Conservation (phyloP, 2,329 filamentous ascomycete species). For the Aspergillus intermedius region DNA sequence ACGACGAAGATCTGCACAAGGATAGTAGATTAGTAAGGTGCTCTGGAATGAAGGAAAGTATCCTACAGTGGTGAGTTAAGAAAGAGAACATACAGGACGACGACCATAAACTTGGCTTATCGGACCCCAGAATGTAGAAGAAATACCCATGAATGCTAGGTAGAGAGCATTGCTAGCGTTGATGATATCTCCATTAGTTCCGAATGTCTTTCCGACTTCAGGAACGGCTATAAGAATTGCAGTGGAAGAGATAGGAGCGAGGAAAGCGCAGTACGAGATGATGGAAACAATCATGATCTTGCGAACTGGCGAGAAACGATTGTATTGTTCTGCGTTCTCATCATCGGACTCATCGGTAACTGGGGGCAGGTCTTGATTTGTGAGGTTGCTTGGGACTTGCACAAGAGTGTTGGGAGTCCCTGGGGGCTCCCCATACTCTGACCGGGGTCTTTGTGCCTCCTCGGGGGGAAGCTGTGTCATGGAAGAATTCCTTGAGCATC, state of each 20-base stretch:
- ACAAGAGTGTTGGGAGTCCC: conserved; percentile 21
- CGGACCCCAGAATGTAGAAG: conserved; percentile 65
- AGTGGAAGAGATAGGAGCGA: conserved; percentile 69
- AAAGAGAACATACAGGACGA: conserved; percentile 42
- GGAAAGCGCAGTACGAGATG: conserved; percentile 67
- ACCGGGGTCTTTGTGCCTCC: conserved; percentile 4
- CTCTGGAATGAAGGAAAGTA: not conserved
- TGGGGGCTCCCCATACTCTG: conserved; percentile 10
- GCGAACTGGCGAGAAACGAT: conserved; percentile 53
- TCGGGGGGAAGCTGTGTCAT: conserved; percentile 8
- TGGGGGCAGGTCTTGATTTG: conserved; percentile 24
- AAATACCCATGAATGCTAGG: conserved; percentile 65
- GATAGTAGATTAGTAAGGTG: conserved; percentile 1
- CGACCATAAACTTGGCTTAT: conserved; percentile 60
- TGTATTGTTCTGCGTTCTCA: conserved; percentile 53
- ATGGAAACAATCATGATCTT: conserved; percentile 64
- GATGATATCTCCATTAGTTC: conserved; percentile 62
- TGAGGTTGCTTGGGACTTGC: conserved; percentile 26
- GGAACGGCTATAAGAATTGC: conserved; percentile 67
- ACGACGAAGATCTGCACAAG: conserved; percentile 48
- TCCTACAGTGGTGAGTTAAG: not conserved
- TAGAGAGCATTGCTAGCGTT: conserved; percentile 71
- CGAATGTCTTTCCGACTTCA: conserved; percentile 61
- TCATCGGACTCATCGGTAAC: conserved; percentile 31
- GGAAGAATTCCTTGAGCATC: conserved; percentile 7